phyloP scores from a whole-genome alignment of 352 stramenopile genomes.

The Phytophthora pini region DNA sequence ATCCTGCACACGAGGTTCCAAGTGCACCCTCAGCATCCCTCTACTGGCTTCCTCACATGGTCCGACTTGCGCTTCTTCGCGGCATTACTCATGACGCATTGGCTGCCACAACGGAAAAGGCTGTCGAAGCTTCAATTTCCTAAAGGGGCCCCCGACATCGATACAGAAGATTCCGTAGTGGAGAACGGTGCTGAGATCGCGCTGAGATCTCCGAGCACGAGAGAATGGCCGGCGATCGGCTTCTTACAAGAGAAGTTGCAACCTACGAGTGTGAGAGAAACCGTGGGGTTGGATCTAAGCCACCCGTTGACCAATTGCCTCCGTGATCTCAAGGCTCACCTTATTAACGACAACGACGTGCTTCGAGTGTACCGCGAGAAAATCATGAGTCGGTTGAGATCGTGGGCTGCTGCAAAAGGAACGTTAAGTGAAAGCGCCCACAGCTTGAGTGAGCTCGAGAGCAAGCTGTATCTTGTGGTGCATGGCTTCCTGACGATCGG shows the following conservation, averaged over 20 bases:
- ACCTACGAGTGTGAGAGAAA: constrained; percentile 58
- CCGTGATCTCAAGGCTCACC: constrained; percentile 75
- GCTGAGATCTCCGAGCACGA: constrained; percentile 24
- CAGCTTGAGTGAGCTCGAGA: constrained; percentile 38
- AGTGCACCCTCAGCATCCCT: constrained; percentile 65
- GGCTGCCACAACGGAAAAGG: constrained; percentile 64
- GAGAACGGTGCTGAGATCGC: constrained; percentile 64
- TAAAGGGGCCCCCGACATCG: constrained; percentile 9
- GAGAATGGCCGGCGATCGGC: constrained; percentile 57
- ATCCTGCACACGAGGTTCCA: constrained; percentile 80
- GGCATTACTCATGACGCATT: constrained; percentile 78
- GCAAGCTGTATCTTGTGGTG: constrained; percentile 70
- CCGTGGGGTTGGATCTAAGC: constrained; percentile 69
- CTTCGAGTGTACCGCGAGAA: constrained; percentile 53
- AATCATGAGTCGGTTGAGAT: constrained; percentile 47
- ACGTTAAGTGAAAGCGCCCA: constrained; percentile 22
- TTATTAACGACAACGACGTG: constrained; percentile 78
- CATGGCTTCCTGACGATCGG: constrained; percentile 79
- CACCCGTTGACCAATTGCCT: constrained; percentile 68
- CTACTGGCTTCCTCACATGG: constrained; percentile 68
- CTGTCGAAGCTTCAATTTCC: constrained; percentile 40
- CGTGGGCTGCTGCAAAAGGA: constrained; percentile 15
- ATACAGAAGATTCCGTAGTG: constrained; percentile 32
- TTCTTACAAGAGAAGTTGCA: constrained; percentile 66
- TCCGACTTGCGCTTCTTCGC: constrained; percentile 76